Evolutionary conservation across 805 yeast genomes (phyloP), one percentile per base, ranked within the genome.

Genomic region (Starmera caribaea): DNA sequence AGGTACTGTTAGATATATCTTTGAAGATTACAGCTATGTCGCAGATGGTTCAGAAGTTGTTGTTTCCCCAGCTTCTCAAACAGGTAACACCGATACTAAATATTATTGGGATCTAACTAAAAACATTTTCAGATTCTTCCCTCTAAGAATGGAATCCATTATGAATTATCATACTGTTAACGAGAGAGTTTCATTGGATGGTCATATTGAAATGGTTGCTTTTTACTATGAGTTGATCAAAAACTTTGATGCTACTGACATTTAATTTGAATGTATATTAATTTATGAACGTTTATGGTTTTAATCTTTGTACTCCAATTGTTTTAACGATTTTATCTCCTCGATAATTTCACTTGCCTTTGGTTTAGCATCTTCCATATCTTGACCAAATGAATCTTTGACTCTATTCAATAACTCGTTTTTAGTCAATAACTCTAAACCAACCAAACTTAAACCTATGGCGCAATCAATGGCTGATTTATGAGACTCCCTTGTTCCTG

Each of bases 1-100:
- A 3, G 79, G 79, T 28, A 66, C 69, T 27, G 63, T 72, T 32
- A 69, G 77, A 49, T 68, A 73, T 45, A 66, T 73, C 16, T 73
- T 66, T 45, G 74, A 71, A 49, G 75, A 73, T 40, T 21, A 21
- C 7, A 21, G 24, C 7, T 58, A 71, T 38, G 64, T 10, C 4
- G 16, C 32, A 10, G 15, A 12, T 14, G 32, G 15, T 14, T n/a
- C 15, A 7, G 21, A 16, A 31, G 5, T 31, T 16, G 16, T 31
- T 79, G 36, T 34, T 8, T 32, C 37, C 9, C 34, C 34, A 24
- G 16, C 10, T 16, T 28, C n/a, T 9, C 12, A 29, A 30, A 16
- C 16, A 11, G 40, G 30, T 14, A 34, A 38, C 12, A 38, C 37
- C 2, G 36, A 38, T 30, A 38, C 40, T 10, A 38, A 16, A 24